Evolutionary conservation across 352 stramenopile species (phyloP), one percentile per base, ranked within the genome.

Genomic region (Thraustochytrium sp.): DNA sequence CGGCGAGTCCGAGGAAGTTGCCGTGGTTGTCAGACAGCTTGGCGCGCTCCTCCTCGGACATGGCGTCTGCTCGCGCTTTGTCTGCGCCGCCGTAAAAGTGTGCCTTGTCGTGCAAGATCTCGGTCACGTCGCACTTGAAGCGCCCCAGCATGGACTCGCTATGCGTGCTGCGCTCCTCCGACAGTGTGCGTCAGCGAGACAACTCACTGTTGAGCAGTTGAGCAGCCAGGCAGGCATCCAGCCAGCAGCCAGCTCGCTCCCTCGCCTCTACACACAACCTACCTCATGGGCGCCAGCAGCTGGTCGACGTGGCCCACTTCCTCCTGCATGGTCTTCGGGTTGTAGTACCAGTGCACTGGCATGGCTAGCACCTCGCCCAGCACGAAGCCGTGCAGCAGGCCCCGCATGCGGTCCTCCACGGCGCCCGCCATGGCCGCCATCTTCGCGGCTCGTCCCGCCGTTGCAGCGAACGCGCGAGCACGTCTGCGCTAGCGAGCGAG

Each of bases 301-400:
- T 51, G 54, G 23, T 23, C 44, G 18, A 86, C 29, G 13, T 86
- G 29, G 21, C 76, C 76, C 62, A 84, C 85, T 21, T 76, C 84
- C 5, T 74, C 61, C 44, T 84, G 46, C 0, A 86, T 9, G 16
- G 85, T 86, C 21, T 53, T 18, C 36, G 76, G 84, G 38, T 75
- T 78, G 48, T 86, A 86, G 51, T 82, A 86, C 84, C 84, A 86
- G 55, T 86, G 84, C 13, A 77, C 64, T 3, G 84, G 84, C 31
- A 86, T 84, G 21, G 84, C 76, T 18, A 86, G 18, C 21, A 61
- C 53, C 38, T 86, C 84, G 18, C 84, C 84, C n/a, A 86, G 64
- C 40, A 85, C 29, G 31, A 76, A 23, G 2, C 84, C 84, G 34
- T 65, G 62, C 21, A 86, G 55, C 40, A 21, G 23, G 51, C 11